Evolutionary conservation across 164 flowering plant genomes (phyloP).

Genomic region (Vitis rotundifolia): DNA sequence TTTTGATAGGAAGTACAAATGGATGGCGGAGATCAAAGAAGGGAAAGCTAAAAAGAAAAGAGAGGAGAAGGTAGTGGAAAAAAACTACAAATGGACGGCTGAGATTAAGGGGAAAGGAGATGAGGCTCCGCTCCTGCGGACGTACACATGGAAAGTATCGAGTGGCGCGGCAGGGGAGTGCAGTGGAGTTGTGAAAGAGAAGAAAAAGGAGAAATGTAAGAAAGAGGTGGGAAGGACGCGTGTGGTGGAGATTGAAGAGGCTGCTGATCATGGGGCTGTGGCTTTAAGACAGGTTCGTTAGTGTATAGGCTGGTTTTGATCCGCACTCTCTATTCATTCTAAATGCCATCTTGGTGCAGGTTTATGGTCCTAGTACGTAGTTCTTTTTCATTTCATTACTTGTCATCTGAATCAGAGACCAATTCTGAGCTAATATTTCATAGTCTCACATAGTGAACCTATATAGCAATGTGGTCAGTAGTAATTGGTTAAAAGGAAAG

Average conservation of each 20-base stretch:
- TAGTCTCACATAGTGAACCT: too few species aligned
- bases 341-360: too few species aligned
- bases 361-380: too few species aligned
- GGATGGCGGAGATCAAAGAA: slow-evolving; percentile 64
- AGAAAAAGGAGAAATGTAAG: slow-evolving; percentile 29
- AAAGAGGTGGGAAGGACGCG: slow-evolving; percentile 39
- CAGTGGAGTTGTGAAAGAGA: slow-evolving; percentile 21
- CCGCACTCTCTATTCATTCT: background rate
- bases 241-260: slow-evolving; percentile 72
- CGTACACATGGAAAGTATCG: slow-evolving; percentile 56
- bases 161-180: slow-evolving; percentile 28
- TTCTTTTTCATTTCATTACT: too few species aligned
- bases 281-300: slow-evolving; percentile 58
- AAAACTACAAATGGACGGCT: slow-evolving; percentile 41
- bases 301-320: background rate
- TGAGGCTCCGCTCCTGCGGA: slow-evolving; percentile 37
- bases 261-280: slow-evolving; percentile 51
- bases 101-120: slow-evolving; percentile 60
- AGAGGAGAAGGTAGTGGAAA: slow-evolving; percentile 37
- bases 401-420: too few species aligned
- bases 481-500: too few species aligned
- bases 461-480: too few species aligned
- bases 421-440: too few species aligned
- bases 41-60: slow-evolving; percentile 17
- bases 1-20: slow-evolving; percentile 60